These are phyloP conservation scores for Tardiomyces blankii DNA, from an alignment of 1,139 yeast genomes.

Conservation along the genomic window DNA sequence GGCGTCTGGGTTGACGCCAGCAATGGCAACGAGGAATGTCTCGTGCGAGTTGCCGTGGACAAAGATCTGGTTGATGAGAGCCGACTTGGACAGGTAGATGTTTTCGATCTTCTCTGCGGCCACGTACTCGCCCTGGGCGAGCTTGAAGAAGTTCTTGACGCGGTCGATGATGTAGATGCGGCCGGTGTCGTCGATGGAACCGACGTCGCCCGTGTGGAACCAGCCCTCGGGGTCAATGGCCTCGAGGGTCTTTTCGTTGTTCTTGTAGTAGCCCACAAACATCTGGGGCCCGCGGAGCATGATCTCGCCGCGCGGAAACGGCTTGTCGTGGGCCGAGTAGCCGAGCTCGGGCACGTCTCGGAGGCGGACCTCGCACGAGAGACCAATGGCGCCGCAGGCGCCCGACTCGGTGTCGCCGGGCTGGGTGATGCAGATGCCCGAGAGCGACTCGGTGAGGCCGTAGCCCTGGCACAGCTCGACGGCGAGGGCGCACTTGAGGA, in stretches of 20 bases:
- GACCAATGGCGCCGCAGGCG: conserved; percentile 50
- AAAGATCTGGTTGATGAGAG: conserved; percentile 44
- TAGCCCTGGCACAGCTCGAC: conserved; percentile 60
- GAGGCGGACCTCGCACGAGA: conserved; percentile 46
- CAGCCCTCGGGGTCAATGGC: conserved; percentile 56
- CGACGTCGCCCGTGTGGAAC: conserved; percentile 73
- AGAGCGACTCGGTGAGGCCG: conserved; percentile 68
- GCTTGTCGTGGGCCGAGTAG: conserved; percentile 41
- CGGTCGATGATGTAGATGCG: conserved; percentile 57
- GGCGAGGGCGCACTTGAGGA: conserved; percentile 51
- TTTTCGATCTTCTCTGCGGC: conserved; percentile 73
- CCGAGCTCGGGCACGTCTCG: conserved; percentile 61
- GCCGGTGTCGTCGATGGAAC: conserved; percentile 42
- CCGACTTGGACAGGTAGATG: conserved; percentile 42
- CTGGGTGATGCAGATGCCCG: conserved; percentile 42
- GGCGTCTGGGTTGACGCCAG: conserved; percentile 45
- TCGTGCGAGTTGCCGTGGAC: conserved; percentile 62
- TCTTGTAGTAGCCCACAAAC: conserved; percentile 49
- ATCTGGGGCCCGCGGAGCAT: conserved; percentile 59
- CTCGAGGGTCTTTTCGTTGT: conserved; percentile 40
- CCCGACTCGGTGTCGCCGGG: conserved; percentile 40
- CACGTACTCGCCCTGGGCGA: conserved; percentile 74
- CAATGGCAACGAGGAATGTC: conserved; percentile 46
- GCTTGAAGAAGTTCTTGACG: conserved; percentile 70
- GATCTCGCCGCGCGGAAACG: conserved; percentile 46